Base-by-base conservation (phyloP, 345 rosid genomes). In the Linum lewisii region DNA sequence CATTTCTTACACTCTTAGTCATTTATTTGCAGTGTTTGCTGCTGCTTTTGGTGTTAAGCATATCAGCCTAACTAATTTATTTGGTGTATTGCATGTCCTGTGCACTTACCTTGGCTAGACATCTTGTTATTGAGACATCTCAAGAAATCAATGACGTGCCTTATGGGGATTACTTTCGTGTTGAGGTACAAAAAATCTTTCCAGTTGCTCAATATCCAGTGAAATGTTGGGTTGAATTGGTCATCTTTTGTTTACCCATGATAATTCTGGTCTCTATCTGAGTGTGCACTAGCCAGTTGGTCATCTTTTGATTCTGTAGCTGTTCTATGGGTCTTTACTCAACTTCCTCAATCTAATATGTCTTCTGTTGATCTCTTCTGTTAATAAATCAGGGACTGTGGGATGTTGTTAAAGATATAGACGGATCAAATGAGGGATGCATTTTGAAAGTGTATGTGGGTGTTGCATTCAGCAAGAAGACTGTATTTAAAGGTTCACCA, bases 121-220 rank as follows among this genome's bases (percentile, higher is more conserved):
- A 83, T 74, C 68, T 89, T 78, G 85, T 89, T 58, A 62, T 93
- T 60, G 86, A 89, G 80, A 82, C 87, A 66, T 83, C 97, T 54
- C 94, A 93, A 76, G 91, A 81, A 73, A 73, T 93, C 73, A 83
- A 23, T 51, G 95, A 93, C 24, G 94, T 89, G 26, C 95, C 90
- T 49, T 87, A 78, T 70, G 99, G 84, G 70, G 99, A 93, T 82
- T 80, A 84, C 72, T 93, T 93, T 70, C 73, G 69, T 0, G 95
- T 93, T 45, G 83, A 93, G 99, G 99, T 93, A 89, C 24, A 61
- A n/a, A 19, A 21, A 20, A 52, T 24, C 3, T 11, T 52, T 51
- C 25, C 32, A 21, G 47, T 37, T 20, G 20, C 20, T 52, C 25
- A 52, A 21, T 52, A 24, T 21, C 25, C 56, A 24, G 15, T 20